Conservation (phyloP, 2,329 filamentous ascomycete genomes). For the Alternaria sp. region DNA sequence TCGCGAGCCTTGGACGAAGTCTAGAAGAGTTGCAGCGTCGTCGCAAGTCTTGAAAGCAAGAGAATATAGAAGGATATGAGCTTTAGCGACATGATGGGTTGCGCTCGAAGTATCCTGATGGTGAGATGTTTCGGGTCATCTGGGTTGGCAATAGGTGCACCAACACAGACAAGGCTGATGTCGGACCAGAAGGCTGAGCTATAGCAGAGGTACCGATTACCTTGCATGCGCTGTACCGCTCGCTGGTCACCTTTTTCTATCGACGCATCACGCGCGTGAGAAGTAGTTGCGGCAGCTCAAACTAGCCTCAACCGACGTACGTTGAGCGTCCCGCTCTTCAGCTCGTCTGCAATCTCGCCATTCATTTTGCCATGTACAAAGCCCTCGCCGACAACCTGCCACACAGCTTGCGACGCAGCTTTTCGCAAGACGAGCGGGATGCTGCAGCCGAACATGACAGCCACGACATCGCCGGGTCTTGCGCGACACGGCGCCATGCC, state of each 20-base stretch:
- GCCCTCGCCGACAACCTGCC: slow-evolving; percentile 37
- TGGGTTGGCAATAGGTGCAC: neutral
- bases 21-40: neutral
- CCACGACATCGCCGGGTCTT: slow-evolving; percentile 37
- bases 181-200: neutral
- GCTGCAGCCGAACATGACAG: slow-evolving; percentile 44
- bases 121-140: neutral
- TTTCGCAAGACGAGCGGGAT: slow-evolving; percentile 43
- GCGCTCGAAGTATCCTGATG: neutral
- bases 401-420: slow-evolving; percentile 19
- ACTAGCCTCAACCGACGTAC: slow-evolving; percentile 19
- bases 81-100: no score
- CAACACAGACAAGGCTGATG: neutral
- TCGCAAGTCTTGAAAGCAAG: neutral
- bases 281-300: neutral
- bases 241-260: neutral
- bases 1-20: neutral
- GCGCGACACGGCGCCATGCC: slow-evolving; percentile 41
- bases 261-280: neutral
- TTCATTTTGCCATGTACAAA: slow-evolving; percentile 40
- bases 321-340: slow-evolving; percentile 18
- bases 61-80: no score
- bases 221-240: neutral
- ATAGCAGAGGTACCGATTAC: neutral
- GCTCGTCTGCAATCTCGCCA: slow-evolving; percentile 25